Evolutionary conservation across 306 rosid genomes (phyloP), one percentile per base, ranked within the genome.

Genomic region (Macrotyloma uniflorum): DNA sequence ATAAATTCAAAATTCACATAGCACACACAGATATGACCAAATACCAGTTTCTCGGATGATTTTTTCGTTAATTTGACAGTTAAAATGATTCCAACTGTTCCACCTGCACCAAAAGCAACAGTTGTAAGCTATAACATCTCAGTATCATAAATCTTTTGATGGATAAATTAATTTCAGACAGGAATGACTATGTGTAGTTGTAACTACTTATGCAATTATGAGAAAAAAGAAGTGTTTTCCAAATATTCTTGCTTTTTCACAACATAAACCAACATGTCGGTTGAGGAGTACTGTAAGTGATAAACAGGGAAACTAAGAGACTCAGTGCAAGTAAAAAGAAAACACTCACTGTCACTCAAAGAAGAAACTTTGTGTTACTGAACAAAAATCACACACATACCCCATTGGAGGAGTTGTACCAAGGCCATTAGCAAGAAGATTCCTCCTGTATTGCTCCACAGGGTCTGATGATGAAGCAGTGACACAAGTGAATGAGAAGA

Each of bases 41-140:
- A 62, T 83, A 93, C 99, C 97, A 4, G 99, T 95, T 87, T 84
- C 84, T 82, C 82, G 69, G 87, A 93, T 91, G 33, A 87, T 76
- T 26, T 87, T 83, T 76, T 95, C 99, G 70, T 89, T 77, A 66
- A 92, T 91, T 59, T 86, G 78, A 88, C 97, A 95, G 33, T 3
- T 6, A 45, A 95, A 95, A 79, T 95, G 93, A 81, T 95, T 95
- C 99, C 99, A 95, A 83, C 99, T 95, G 83, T 93, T 95, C 98
- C 99, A 95, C 87, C 99, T 93, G 38, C 76, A 75, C 10, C 12
- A 62, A 74, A 67, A 70, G 24, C 23, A 71, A 64, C 49, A 15
- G 32, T 24, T 15, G 18, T 3, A 85, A 72, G 36, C n/a, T 8
- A 61, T 16, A 85, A 69, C 49, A 42, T 0, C 50, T 63, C 46